Evolutionary conservation across 2,329 filamentous ascomycete genomes (phyloP), one percentile per base, ranked within the genome.

Genomic region (Neocucurbitaria cava): DNA sequence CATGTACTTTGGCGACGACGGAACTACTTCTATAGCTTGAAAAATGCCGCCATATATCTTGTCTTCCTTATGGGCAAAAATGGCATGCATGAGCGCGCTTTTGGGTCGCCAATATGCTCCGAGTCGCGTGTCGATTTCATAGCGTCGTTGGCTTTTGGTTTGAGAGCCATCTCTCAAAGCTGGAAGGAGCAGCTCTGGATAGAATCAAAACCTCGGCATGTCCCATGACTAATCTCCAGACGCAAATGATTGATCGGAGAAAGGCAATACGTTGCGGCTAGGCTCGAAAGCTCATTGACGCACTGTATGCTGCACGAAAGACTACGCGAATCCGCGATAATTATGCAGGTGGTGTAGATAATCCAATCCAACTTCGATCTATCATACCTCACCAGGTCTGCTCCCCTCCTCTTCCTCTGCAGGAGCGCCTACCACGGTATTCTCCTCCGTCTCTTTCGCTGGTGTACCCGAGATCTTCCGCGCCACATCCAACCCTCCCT

Each of bases 401-500:
- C 39, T 42, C 33, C 41, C 48, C 9, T 53, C 47, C 30, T 52
- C 52, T 13, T 53, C 44, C 17, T 51, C 49, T 36, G 43, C 30
- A 8, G 21, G 44, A 20, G 43, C 48, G 24, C 56, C 56, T 39
- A 48, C 20, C 10, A 50, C 26, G 2, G 52, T 53, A 18, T 43
- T 49, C 24, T 64, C 62, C 26, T 66, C 59, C 3, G 46, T 43
- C 39, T 46, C 52, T 26, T 53, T 52, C 21, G 38, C 35, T 20
- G 66, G 64, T 11, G 33, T 26, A 10, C 49, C 52, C 13, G 71
- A 55, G 30, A 78, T 72, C 49, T 71, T 76, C 38, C 66, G 64
- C 23, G 77, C 68, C 20, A 72, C 62, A 5, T 68, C 66, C 46
- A 79, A 53, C 5, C 68, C 66, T 36, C 68, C 62, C 46, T 77